These are phyloP conservation scores for Trametes sanguinea DNA, from an alignment of 768 basidiomycete genomes.

Conservation along the genomic window DNA sequence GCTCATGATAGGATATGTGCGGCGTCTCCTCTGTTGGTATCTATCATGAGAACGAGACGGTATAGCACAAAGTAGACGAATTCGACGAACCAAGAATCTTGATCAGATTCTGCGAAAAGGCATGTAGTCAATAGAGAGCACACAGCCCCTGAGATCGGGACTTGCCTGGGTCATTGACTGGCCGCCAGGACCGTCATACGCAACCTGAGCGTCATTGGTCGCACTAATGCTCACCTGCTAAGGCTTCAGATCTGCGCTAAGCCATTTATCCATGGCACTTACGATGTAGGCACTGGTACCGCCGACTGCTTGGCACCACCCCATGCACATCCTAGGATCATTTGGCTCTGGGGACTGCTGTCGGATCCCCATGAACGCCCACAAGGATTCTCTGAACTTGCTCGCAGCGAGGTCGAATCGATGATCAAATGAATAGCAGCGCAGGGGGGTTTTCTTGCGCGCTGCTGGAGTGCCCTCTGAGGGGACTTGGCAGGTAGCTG, in stretches of 20 bases:
- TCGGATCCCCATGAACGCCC: background rate
- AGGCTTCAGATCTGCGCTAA: background rate
- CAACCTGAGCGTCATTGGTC: conserved; percentile 25
- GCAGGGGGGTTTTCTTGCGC: background rate
- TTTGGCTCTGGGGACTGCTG: background rate
- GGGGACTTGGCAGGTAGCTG: background rate
- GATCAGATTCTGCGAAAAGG: background rate
- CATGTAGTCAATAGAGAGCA: background rate
- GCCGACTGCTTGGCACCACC: conserved; percentile 15
- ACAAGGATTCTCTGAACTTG: background rate
- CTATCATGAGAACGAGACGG: no score
- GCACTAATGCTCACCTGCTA: conserved; percentile 18
- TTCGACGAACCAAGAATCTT: no score
- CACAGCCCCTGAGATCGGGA: background rate
- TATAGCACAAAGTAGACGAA: no score
- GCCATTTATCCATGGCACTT: background rate
- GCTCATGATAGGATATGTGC: background rate
- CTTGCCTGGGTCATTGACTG: conserved; percentile 20
- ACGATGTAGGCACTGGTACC: background rate
- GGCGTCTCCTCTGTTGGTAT: conserved; percentile 2
- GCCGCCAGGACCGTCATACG: conserved; percentile 21
- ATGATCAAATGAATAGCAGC: background rate
- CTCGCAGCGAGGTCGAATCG: background rate
- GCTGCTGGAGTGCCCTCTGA: no score
- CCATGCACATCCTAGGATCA: conserved; percentile 13